Evolutionary conservation across 257 asterid genomes (phyloP).

Genomic region (Gentiana straminea): DNA sequence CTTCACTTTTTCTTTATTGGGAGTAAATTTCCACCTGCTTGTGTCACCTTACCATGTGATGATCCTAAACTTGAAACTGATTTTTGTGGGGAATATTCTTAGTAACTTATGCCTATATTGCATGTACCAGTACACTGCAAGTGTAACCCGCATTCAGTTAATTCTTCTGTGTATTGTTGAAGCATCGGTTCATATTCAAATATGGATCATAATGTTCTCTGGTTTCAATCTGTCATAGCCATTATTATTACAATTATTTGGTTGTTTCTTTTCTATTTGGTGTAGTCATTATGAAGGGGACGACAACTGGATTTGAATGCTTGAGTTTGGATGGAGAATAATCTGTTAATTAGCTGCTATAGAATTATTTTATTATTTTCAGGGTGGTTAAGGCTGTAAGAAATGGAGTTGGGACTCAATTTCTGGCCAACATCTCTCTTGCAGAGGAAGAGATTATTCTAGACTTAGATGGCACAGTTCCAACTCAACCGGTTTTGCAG

Average conservation of each 20-base stretch:
- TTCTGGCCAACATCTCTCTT: constrained; percentile 55
- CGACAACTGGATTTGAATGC: not conserved
- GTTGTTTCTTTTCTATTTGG: not conserved
- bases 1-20: no score
- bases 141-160: no score
- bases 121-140: no score
- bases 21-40: no score
- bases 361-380: constrained; percentile 16
- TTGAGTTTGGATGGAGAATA: not conserved
- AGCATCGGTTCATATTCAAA: no score
- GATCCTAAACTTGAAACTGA: no score
- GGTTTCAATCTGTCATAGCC: no score
- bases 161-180: no score
- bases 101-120: no score
- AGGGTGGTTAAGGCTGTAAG: constrained; percentile 70
- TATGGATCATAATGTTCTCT: no score
- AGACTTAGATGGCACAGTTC: constrained; percentile 71
- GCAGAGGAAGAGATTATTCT: constrained; percentile 69
- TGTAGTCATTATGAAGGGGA: not conserved
- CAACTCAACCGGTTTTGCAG: constrained; percentile 82
- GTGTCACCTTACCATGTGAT: no score
- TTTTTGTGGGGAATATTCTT: no score
- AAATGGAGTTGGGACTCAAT: constrained; percentile 49
- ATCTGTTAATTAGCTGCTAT: constrained; percentile 4
- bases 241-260: not conserved